Evolutionary conservation across 495 filamentous ascomycete genomes (phyloP), one percentile per base, ranked within the genome.

Genomic region (Penicillium chermesinum): DNA sequence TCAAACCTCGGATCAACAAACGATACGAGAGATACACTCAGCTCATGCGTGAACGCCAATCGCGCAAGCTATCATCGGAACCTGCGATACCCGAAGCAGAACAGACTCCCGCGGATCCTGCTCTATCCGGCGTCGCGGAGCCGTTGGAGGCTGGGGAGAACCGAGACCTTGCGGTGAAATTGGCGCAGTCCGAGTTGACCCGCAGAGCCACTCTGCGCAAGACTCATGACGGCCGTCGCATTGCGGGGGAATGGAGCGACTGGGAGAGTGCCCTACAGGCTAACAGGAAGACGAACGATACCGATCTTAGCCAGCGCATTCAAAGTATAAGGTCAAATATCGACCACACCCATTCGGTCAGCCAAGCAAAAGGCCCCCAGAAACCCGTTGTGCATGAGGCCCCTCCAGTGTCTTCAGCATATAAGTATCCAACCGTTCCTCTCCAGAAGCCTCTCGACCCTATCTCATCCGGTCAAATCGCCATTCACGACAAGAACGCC

Each of bases 181-280:
- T 95, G 30, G 88, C 88, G 0, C 79, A 83, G 44, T 82, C 76
- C 15, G 88, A 95, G 64, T 80, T 91, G 37, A 73, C 65, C 39
- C 79, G 88, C 40, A 73, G 89, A 51, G 82, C 84, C 45, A 77
- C 76, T 7, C 73, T 75, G 10, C 71, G 78, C 41, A 74, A 77
- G 32, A 34, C 53, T 71, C 78, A 8, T 78, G 79, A 2, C 60
- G 72, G 74, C 41, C 76, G 79, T 38, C 76, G 84, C 14, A 74
- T 70, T 4, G 82, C 78, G 1, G 82, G 84, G 0, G 62, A 82
- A 19, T 88, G 83, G 83, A 80, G 78, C 13, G 74, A 79, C 32
- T 83, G 80, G 80, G 71, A 75, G 51, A 66, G 59, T 42, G 57
- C 64, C 3, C 36, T 65, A 20, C 61, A 72, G 19, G 49, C 64